Percentiles rank a stretch among this genome's conserved stretches.
Conservation (phyloP, 495 filamentous ascomycete species). For the Podospora tetraspora region DNA sequence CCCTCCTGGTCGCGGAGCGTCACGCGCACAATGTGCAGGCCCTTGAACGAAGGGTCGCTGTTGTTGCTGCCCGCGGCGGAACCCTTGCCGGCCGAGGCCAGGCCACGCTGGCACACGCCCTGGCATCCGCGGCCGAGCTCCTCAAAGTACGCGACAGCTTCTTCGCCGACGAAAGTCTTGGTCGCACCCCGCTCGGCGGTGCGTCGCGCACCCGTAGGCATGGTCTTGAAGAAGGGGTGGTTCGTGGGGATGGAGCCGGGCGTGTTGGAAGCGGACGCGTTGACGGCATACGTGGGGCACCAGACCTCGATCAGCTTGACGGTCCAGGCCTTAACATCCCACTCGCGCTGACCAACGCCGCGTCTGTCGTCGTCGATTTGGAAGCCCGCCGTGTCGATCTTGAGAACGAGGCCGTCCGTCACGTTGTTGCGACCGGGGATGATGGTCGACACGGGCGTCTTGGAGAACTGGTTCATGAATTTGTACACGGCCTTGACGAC, state of each 20-base stretch:
- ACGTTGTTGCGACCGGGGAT: constrained; percentile 68
- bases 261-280: constrained; percentile 31
- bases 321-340: constrained; percentile 98
- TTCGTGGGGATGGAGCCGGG: constrained; percentile 34
- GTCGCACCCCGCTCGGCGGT: constrained; percentile 44
- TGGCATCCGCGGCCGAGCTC: constrained; percentile 58
- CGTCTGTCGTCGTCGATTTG: constrained; percentile 95
- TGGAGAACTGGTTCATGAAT: constrained; percentile 78
- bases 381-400: constrained; percentile 81
- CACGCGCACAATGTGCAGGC: constrained; percentile 75
- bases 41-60: constrained; percentile 37
- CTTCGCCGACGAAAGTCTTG: constrained; percentile 49
- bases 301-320: constrained; percentile 89
- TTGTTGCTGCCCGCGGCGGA: constrained; percentile 30
- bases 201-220: constrained; percentile 32
- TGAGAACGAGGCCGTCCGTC: constrained; percentile 79
- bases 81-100: constrained; percentile 22
- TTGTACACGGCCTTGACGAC: constrained; percentile 85
- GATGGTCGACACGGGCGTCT: constrained; percentile 74
- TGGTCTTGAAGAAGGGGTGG: constrained; percentile 35
- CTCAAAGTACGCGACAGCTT: constrained; percentile 56
- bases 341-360: constrained; percentile 82
- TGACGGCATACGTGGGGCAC: constrained; percentile 55
- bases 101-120: constrained; percentile 50
- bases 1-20: constrained; percentile 79